Evolutionary conservation across 2,329 filamentous ascomycete species (phyloP).

Genomic region (Epicoccum sorghinum): DNA sequence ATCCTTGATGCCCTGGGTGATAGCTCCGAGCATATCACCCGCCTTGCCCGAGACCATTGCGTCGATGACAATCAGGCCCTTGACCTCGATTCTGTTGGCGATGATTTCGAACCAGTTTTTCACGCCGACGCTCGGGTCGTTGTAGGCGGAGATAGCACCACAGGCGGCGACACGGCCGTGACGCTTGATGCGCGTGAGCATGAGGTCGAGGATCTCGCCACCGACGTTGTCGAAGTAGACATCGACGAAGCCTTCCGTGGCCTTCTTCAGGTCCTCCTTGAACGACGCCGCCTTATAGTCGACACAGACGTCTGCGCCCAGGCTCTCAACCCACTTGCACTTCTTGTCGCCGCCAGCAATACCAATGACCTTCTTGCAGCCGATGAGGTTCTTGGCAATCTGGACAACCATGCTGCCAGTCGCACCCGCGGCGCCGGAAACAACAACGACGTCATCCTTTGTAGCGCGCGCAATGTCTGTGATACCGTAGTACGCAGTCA

Average conservation of each 20-base stretch:
- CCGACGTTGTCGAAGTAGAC: constrained; percentile 61
- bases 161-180: constrained; percentile 52
- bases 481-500: constrained; percentile 80
- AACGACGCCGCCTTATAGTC: constrained; percentile 61
- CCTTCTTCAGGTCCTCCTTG: constrained; percentile 53
- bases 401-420: constrained; percentile 73
- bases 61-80: constrained; percentile 54
- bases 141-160: constrained; percentile 53
- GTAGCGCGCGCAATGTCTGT: constrained; percentile 69
- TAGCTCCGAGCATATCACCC: constrained; percentile 29
- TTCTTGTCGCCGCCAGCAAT: constrained; percentile 61
- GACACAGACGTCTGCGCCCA: constrained; percentile 61
- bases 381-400: constrained; percentile 58
- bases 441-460: constrained; percentile 73
- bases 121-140: constrained; percentile 42
- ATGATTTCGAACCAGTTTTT: constrained; percentile 54
- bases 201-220: constrained; percentile 55
- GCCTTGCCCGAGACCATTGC: constrained; percentile 39
- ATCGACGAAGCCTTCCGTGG: constrained; percentile 58
- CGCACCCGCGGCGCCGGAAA: constrained; percentile 78
- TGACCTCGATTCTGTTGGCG: constrained; percentile 50
- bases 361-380: constrained; percentile 57
- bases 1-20: constrained; percentile 44
- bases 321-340: constrained; percentile 57
- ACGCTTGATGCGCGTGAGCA: constrained; percentile 51